phyloP scores from a whole-genome alignment of 306 rosid species.

The Vigna trinervia region DNA sequence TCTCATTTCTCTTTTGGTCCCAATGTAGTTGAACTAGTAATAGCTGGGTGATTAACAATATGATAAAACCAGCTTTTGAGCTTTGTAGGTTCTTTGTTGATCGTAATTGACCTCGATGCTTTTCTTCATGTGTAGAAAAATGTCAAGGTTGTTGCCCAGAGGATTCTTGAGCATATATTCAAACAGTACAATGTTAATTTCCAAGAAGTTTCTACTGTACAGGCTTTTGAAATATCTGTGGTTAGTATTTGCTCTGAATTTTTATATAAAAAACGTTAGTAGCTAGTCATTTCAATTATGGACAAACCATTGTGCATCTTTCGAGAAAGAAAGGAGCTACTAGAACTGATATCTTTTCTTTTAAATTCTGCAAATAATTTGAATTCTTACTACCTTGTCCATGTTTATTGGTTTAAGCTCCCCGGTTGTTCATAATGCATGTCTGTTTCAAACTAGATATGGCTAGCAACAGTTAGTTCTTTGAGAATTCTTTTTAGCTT shows the following conservation, averaged over 20 bases:
- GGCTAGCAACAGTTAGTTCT: conserved; percentile 15
- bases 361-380: background rate
- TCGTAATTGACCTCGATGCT: no score
- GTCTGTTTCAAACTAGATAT: background rate
- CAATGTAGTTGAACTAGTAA: no score
- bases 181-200: conserved; percentile 52
- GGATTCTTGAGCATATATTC: conserved; percentile 60
- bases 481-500: conserved; percentile 8
- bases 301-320: conserved; percentile 21
- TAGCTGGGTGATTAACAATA: no score
- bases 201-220: conserved; percentile 55
- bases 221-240: conserved; percentile 77
- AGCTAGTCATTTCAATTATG: conserved; percentile 25
- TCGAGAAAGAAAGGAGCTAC: conserved; percentile 34
- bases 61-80: no score
- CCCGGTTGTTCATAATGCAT: conserved; percentile 7
- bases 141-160: conserved; percentile 48
- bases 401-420: conserved; percentile 11
- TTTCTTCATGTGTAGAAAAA: conserved; percentile 55
- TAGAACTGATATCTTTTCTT: conserved; percentile 1
- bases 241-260: conserved; percentile 51
- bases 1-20: no score
- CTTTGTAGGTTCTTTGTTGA: no score
- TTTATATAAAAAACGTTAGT: background rate
- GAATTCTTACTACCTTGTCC: conserved; percentile 25